Evolutionary conservation across 352 stramenopile genomes (phyloP).

Genomic region (Globisporangium spinosum): DNA sequence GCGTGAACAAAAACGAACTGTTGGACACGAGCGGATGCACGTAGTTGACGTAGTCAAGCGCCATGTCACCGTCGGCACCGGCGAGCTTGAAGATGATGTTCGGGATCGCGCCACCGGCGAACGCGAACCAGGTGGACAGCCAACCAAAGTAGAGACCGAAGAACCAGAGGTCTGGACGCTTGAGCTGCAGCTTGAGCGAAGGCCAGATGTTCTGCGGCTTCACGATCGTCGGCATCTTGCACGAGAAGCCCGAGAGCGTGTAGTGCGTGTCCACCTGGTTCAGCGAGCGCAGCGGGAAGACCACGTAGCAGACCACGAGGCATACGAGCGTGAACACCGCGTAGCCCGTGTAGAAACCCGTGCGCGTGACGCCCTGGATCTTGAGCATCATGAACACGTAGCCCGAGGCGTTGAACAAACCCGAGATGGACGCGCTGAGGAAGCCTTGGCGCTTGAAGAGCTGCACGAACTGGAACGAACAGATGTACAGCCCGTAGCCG

Average conservation of each 20-base stretch:
- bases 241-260: slow-evolving; percentile 24
- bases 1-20: slow-evolving; percentile 27
- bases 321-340: slow-evolving; percentile 30
- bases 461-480: slow-evolving; percentile 47
- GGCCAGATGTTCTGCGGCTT: slow-evolving; percentile 21
- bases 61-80: background rate
- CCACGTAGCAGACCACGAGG: slow-evolving; percentile 26
- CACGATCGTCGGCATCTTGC: slow-evolving; percentile 15
- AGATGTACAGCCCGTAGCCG: slow-evolving; percentile 42
- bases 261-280: slow-evolving; percentile 15
- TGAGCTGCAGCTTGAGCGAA: slow-evolving; percentile 20
- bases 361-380: slow-evolving; percentile 34
- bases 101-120: slow-evolving; percentile 26
- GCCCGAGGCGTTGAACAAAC: slow-evolving; percentile 47
- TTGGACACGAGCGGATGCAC: slow-evolving; percentile 25
- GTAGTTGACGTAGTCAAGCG: slow-evolving; percentile 27
- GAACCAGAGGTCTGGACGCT: slow-evolving; percentile 23
- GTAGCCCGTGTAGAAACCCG: slow-evolving; percentile 27
- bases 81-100: slow-evolving; percentile 24
- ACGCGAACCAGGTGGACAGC: slow-evolving; percentile 27
- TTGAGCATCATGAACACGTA: slow-evolving; percentile 51
- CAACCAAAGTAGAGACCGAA: slow-evolving; percentile 32
- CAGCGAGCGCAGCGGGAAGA: slow-evolving; percentile 25
- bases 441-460: slow-evolving; percentile 44
- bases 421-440: slow-evolving; percentile 38